Evolutionary conservation across 2,329 filamentous ascomycete species (phyloP).

Genomic region (Colletotrichum costaricense): DNA sequence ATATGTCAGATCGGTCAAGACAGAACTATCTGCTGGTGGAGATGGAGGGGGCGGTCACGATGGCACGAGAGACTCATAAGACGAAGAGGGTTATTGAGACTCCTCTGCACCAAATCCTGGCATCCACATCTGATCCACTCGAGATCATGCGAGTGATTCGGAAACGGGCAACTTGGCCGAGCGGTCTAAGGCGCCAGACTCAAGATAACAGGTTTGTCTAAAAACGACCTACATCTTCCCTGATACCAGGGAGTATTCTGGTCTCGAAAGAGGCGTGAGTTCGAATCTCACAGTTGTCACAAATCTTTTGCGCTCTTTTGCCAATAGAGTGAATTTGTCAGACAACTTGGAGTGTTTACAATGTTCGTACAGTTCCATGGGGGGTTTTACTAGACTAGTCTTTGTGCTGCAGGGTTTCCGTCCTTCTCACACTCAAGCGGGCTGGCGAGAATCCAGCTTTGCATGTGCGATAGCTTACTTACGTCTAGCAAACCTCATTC

Average conservation of each 20-base stretch:
- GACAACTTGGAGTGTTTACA: no score
- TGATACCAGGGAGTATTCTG: conserved; percentile 23
- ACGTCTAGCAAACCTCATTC: background rate
- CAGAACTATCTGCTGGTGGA: background rate
- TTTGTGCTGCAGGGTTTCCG: no score
- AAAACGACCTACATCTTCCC: background rate
- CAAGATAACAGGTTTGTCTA: conserved; percentile 6
- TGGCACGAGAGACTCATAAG: no score
- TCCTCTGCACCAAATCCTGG: fast-evolving
- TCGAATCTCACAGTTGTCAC: conserved; percentile 37
- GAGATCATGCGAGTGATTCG: background rate
- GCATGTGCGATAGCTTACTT: background rate
- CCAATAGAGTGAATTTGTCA: background rate
- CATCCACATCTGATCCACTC: conserved; percentile 3
- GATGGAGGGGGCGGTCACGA: no score
- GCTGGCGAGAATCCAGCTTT: no score
- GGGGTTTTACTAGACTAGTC: no score
- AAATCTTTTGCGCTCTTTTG: background rate
- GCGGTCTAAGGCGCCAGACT: conserved; percentile 37
- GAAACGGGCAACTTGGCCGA: conserved; percentile 32
- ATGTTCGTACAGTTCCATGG: no score
- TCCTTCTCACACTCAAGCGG: no score
- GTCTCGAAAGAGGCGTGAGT: conserved; percentile 36
- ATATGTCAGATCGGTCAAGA: no score
- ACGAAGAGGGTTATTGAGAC: background rate